Evolutionary conservation across 345 rosid genomes (phyloP).

Genomic region (Firmiana major): DNA sequence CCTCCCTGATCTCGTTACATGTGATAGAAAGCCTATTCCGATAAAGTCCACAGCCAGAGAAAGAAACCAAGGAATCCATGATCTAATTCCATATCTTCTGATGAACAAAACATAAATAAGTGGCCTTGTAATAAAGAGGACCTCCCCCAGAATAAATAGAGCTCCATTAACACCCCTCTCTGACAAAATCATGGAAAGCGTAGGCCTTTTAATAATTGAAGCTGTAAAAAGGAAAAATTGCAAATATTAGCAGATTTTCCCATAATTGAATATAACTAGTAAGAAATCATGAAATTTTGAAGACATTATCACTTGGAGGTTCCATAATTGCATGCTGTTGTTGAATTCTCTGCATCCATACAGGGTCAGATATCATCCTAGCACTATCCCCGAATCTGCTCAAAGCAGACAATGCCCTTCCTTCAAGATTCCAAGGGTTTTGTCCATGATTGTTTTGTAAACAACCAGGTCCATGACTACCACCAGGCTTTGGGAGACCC

Average conservation of each 20-base stretch:
- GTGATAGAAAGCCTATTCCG: constrained; percentile 55
- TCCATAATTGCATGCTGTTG: constrained; percentile 58
- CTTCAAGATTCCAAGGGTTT: constrained; percentile 62
- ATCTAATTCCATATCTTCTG: constrained; percentile 67
- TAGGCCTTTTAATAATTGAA: constrained; percentile 35
- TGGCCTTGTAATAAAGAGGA: constrained; percentile 77
- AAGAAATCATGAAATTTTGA: constrained; percentile 3
- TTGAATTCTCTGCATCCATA: constrained; percentile 58
- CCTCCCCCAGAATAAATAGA: constrained; percentile 62
- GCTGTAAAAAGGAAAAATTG: constrained; percentile 28
- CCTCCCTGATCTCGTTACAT: constrained; percentile 27
- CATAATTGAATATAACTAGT: background rate
- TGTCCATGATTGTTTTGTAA: constrained; percentile 28
- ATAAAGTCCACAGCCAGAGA: constrained; percentile 64
- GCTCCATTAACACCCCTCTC: constrained; percentile 68
- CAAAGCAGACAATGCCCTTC: constrained; percentile 78
- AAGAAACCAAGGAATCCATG: constrained; percentile 94
- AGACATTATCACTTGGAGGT: constrained; percentile 40
- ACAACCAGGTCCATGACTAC: constrained; percentile 26
- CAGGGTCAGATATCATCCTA: constrained; percentile 42
- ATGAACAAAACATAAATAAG: constrained; percentile 83
- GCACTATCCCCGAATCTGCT: constrained; percentile 79
- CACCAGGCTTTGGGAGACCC: constrained; percentile 22
- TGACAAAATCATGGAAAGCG: constrained; percentile 51
- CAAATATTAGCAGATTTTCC: constrained; percentile 13